Conservation (phyloP, 768 basidiomycete genomes). For the Naganishia vaughanmartiniae region DNA sequence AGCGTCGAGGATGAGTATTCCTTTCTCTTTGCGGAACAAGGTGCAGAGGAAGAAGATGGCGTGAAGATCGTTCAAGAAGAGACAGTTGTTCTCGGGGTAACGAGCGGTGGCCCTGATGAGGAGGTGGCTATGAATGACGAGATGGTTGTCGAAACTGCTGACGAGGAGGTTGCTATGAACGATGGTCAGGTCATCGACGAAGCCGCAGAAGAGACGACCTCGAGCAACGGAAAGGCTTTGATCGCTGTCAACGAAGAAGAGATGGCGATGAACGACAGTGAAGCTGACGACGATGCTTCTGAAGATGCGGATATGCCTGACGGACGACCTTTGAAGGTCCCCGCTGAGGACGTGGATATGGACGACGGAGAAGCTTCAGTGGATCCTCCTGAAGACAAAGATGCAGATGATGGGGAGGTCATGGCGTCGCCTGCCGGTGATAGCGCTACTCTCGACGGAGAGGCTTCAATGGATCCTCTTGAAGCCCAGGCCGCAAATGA, state of each 20-base stretch:
- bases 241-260: too few relatives aligned
- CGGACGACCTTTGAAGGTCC: too few relatives aligned
- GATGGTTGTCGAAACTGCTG: neutral
- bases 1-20: slow-evolving; percentile 14
- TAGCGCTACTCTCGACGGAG: neutral
- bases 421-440: neutral
- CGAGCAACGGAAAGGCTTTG: too few relatives aligned
- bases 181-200: neutral
- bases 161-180: neutral
- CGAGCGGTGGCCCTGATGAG: neutral
- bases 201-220: too few relatives aligned
- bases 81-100: neutral
- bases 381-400: neutral
- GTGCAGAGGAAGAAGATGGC: neutral
- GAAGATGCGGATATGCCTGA: too few relatives aligned
- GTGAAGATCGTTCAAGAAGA: neutral
- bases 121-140: neutral
- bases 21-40: neutral
- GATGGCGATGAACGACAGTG: too few relatives aligned
- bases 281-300: too few relatives aligned
- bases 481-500: too few relatives aligned
- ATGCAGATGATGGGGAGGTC: too few relatives aligned
- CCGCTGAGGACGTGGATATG: neutral
- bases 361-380: neutral
- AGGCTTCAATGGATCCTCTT: neutral